Base-by-base conservation (phyloP, 2,329 filamentous ascomycete species). In the Xenoacremonium recifei region DNA sequence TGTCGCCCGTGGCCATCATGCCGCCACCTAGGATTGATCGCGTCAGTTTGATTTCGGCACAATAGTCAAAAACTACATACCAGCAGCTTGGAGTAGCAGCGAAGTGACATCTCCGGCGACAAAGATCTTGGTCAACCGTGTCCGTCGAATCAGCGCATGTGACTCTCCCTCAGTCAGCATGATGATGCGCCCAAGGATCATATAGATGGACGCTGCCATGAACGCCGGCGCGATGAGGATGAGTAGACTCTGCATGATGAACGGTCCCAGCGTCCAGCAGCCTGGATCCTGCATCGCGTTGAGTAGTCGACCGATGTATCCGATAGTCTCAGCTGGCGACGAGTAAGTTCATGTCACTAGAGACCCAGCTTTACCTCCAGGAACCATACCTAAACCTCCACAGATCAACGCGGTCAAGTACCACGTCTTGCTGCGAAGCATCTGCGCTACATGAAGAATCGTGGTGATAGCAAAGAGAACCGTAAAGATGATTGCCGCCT, bases 91-190 rank as follows among this genome's bases (percentile, higher is more conserved):
- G 6, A 63, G 39, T n/a, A 60, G 42, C 2, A 78, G 69, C 6
- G 68, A 72, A 0, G 73, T 33, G 0, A 77, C 58, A 41, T 79
- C 75, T n/a, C 72, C 73, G n/a, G 62, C 49, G 3, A 79, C 72
- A 44, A 77, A 79, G 16, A 76, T 58, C 50, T 73, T 74, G 10
- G 75, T 77, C 15, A 77, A 55, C 66, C 68, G 73, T 7, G 40
- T 63, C 2, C 63, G 58, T 3, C 59, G 58, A 23, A 79, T 67
- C 21, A 75, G 44, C 0, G 72, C 68, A 37, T 66, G 58, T 0
- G 59, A 39, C 23, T 69, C 64, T 5, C 66, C 71, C 15, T 71
- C 53, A 1, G 64, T 55, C 20, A 65, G 53, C 1, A 51, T 37
- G 15, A 71, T 67, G 31, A 72, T 58, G 3, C 70, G 59, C 2